Evolutionary conservation across 352 stramenopile genomes (phyloP).

Genomic region (Phytophthora palmivora): DNA sequence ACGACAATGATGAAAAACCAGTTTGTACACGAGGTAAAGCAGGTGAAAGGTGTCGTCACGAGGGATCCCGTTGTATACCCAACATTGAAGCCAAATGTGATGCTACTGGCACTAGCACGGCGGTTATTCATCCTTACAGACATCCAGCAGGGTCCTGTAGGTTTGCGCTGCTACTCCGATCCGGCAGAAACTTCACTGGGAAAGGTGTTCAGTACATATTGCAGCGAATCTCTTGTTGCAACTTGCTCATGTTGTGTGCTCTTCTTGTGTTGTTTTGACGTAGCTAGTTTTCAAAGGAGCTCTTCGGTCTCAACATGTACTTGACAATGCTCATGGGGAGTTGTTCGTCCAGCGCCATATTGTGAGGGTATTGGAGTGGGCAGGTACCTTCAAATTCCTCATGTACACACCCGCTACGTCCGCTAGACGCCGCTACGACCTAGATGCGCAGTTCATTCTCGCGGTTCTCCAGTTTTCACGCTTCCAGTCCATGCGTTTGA

Average conservation of each 20-base stretch:
- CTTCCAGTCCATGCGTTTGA: conserved; percentile 29
- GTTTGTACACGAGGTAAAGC: conserved; percentile 1
- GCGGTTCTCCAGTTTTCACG: conserved; percentile 45
- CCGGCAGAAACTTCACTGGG: conserved; percentile 47
- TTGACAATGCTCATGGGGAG: neutral
- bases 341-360: conserved; percentile 16
- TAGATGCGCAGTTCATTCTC: conserved; percentile 46
- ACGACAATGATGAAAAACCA: neutral
- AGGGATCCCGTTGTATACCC: conserved; percentile 28
- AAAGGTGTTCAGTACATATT: conserved; percentile 34
- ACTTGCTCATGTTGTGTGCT: conserved; percentile 1
- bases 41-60: neutral
- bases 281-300: conserved; percentile 54
- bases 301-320: conserved; percentile 10
- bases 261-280: neutral
- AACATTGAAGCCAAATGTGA: conserved; percentile 17
- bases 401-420: conserved; percentile 50
- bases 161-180: conserved; percentile 25
- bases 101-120: conserved; percentile 23
- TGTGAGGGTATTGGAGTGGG: conserved; percentile 46
- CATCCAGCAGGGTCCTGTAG: neutral
- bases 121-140: conserved; percentile 22
- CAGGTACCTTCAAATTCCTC: conserved; percentile 40
- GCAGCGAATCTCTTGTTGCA: neutral
- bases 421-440: conserved; percentile 37